Conservation (phyloP, 1,284 basidiomycete species). For the Sporisorium exsertum region DNA sequence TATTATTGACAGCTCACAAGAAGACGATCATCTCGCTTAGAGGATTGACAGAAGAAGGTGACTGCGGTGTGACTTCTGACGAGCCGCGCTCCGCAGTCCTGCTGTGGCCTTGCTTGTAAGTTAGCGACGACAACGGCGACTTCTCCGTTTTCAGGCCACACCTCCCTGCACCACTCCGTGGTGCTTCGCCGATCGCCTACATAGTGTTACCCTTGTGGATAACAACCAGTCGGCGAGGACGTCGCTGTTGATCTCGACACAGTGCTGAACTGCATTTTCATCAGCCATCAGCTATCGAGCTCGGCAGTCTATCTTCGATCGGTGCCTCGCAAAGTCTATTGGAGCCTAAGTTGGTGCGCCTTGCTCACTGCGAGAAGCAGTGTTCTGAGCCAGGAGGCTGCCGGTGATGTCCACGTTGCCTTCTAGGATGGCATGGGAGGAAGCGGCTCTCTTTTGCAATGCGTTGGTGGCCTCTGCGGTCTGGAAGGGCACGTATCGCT, state of each 20-base stretch:
- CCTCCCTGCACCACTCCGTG: not conserved
- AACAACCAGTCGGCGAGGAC: not conserved
- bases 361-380: not conserved
- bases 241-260: conserved; percentile 1
- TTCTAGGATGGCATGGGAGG: not conserved
- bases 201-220: not conserved
- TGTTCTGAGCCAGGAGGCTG: not conserved
- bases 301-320: not conserved
- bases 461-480: not conserved
- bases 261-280: not conserved
- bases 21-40: conserved; percentile 8
- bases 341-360: not conserved
- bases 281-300: not conserved
- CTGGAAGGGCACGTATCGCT: not conserved
- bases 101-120: not conserved
- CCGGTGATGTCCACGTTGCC: not conserved
- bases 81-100: not conserved
- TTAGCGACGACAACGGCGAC: not conserved
- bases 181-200: not conserved
- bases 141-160: not conserved
- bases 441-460: not conserved
- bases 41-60: conserved; percentile 10
- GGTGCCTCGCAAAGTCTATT: not conserved
- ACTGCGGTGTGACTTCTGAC: not conserved
- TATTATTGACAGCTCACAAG: conserved; percentile 3